A percentile compares a stretch with the other conserved stretches of the same genome.
Evolutionary conservation across 116 monocot genomes (phyloP).

Genomic region (Posidonia oceanica): DNA sequence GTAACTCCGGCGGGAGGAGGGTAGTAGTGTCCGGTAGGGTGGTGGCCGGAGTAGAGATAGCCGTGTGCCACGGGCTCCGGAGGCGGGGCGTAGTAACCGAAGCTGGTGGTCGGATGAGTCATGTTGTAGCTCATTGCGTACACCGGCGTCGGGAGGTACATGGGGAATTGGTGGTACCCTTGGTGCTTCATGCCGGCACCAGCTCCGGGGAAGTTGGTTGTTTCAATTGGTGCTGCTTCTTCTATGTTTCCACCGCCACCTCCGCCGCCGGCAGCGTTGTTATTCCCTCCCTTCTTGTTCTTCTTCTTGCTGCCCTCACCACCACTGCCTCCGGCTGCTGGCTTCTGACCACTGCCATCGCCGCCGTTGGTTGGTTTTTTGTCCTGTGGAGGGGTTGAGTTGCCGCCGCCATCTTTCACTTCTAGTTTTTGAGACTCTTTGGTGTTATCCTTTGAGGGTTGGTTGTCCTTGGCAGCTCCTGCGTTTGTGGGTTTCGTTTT

Average conservation of each 20-base stretch:
- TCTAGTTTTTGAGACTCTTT: not conserved
- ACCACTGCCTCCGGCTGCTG: not conserved
- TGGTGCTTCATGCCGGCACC: not conserved
- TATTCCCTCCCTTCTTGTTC: constrained; percentile 8
- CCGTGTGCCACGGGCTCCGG: not conserved
- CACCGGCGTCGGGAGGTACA: constrained; percentile 6
- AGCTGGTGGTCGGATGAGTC: constrained; percentile 7
- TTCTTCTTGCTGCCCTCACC: constrained; percentile 5
- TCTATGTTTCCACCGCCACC: not conserved
- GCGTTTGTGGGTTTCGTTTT: not conserved
- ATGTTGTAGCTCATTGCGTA: constrained; percentile 14
- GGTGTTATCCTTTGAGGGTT: not conserved
- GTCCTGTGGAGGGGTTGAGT: not conserved
- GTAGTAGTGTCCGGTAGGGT: not conserved
- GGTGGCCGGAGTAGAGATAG: not conserved
- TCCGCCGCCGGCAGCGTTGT: constrained; percentile 1
- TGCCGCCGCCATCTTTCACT: not conserved
- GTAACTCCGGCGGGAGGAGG: not conserved
- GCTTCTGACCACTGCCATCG: not conserved
- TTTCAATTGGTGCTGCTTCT: not conserved
- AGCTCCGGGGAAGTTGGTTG: not conserved
- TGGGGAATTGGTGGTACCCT: constrained; percentile 1
- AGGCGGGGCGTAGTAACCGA: constrained; percentile 9
- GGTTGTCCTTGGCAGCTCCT: not conserved
- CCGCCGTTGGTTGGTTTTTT: not conserved